Evolutionary conservation across 805 yeast genomes (phyloP), one percentile per base, ranked within the genome.

Genomic region (Sugiyamaella lignohabitans): DNA sequence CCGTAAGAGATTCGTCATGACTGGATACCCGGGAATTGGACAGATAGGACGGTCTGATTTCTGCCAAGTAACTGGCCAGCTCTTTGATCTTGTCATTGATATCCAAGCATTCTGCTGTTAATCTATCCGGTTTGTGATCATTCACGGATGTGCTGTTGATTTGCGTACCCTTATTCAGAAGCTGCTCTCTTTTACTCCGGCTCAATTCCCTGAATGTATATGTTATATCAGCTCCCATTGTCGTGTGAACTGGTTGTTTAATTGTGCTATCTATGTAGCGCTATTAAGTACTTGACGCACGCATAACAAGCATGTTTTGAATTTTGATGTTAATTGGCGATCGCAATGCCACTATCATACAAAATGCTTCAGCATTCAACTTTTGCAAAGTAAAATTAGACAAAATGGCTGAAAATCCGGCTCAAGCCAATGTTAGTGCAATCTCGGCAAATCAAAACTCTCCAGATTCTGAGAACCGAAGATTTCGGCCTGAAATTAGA

Each of bases 41-140:
- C 14, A 65, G 53, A 45, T 65, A 65, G 24, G 58, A 47, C 2
- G 63, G 60, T n/a, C 66, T 48, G 19, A 64, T 43, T n/a, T 46
- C 46, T 8, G 35, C 39, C 32, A 65, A 50, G 44, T 54, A 54
- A 14, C 32, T 40, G 14, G 46, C 43, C 32, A 62, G 54, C n/a
- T 53, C 54, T 4, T 39, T 36, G 14, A 59, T 43, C 8, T 51
- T 23, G 1, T n/a, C 27, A 39, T 48, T 20, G 18, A 36, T 24
- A 2, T n/a, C 4, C 19, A 36, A 21, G 40, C 60, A 56, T 38
- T 63, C 61, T 22, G 29, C 18, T 5, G 65, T 59, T 36, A 64
- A 48, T 3, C 49, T 48, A 41, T 64, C 67, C 1, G 54, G 48
- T 27, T 30, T 38, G 17, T 8, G 14, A 8, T 27, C 14, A 27